Evolutionary conservation across 73 alveolate genomes (phyloP).

Genomic region (Tetrahymena elliotti): DNA sequence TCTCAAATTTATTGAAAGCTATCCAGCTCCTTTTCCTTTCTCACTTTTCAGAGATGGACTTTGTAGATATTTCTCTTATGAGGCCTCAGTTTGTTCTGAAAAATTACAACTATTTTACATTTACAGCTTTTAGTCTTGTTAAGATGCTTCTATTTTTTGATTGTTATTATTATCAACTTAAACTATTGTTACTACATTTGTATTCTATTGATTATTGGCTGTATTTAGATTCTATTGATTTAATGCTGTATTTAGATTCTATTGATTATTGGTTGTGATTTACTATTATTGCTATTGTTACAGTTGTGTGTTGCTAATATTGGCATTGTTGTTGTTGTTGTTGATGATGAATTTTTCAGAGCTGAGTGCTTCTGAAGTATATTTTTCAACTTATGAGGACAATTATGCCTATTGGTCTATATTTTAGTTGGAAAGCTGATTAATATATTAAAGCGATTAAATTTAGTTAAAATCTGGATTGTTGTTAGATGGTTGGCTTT

Average conservation of each 20-base stretch:
- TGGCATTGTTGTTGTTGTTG: not conserved
- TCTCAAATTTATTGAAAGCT: not conserved
- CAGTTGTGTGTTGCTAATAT: too few species aligned
- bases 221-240: not conserved
- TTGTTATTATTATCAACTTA: too few species aligned
- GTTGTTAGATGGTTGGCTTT: not conserved
- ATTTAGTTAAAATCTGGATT: not conserved
- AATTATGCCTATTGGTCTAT: not conserved
- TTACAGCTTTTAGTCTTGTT: not conserved
- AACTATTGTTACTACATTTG: not conserved
- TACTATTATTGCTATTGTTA: too few species aligned
- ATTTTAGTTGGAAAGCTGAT: not conserved
- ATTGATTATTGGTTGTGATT: not conserved
- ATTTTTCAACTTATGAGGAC: not conserved
- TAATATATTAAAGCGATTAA: not conserved
- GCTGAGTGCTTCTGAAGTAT: not conserved
- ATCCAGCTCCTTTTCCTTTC: not conserved
- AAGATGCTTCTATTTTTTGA: not conserved
- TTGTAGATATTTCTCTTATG: not conserved
- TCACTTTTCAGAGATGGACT: not conserved
- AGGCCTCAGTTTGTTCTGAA: not conserved
- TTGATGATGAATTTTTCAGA: not conserved
- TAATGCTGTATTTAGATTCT: too few species aligned
- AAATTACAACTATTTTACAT: not conserved
- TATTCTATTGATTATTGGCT: not conserved